phyloP scores from a whole-genome alignment of 352 stramenopile species.

The Plasmopara halstedii region DNA sequence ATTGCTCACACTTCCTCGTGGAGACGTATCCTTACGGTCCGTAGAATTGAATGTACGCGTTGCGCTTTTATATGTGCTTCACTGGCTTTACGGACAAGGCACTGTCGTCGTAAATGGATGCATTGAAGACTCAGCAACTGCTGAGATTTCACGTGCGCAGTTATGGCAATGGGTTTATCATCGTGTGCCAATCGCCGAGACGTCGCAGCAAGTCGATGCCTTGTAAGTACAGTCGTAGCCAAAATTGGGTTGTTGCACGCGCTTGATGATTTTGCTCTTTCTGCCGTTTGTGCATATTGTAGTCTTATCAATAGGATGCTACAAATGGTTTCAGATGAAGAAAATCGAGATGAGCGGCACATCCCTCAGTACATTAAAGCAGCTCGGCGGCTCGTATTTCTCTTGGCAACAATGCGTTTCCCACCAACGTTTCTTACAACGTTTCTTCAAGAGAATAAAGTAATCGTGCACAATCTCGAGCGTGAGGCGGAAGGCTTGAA shows the following conservation, averaged over 20 bases:
- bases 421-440: slow-evolving; percentile 60
- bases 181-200: slow-evolving; percentile 31
- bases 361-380: slow-evolving; percentile 32
- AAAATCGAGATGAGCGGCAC: slow-evolving; percentile 13
- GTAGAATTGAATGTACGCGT: slow-evolving; percentile 85
- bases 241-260: neutral
- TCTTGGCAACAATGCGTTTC: slow-evolving; percentile 46
- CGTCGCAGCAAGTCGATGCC: slow-evolving; percentile 23
- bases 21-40: slow-evolving; percentile 67
- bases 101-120: slow-evolving; percentile 89
- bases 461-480: slow-evolving; percentile 33
- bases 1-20: slow-evolving; percentile 45
- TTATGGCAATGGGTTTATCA: slow-evolving; percentile 85
- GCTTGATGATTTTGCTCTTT: neutral
- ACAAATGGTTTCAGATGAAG: slow-evolving; percentile 23
- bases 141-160: slow-evolving; percentile 91
- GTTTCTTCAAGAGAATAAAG: slow-evolving; percentile 57
- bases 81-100: slow-evolving; percentile 85
- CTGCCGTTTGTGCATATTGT: slow-evolving; percentile 2
- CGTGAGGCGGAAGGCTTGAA: too few species aligned
- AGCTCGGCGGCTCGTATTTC: slow-evolving; percentile 47
- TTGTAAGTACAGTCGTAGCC: slow-evolving; percentile 19
- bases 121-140: slow-evolving; percentile 92
- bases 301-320: slow-evolving; percentile 51
- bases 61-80: slow-evolving; percentile 85